Evolutionary conservation across 495 filamentous ascomycete species (phyloP), one percentile per base, ranked within the genome.

Genomic region (Tuber brumale): DNA sequence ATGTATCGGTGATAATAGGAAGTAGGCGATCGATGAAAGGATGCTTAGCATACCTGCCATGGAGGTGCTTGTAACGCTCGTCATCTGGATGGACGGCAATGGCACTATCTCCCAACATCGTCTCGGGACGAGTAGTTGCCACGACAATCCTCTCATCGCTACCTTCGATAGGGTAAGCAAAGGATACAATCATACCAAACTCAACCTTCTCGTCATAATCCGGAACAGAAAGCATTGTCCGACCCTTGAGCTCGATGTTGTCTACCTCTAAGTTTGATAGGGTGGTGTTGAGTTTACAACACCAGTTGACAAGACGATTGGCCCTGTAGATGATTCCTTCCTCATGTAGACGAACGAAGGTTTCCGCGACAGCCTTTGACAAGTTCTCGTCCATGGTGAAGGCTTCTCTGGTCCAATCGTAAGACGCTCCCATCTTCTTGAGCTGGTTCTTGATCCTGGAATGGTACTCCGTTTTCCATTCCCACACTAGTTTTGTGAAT

Each of bases 221-320:
- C 9, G 81, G 81, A 14, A 83, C 81, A 43, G 75, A 82, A 31
- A 82, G 74, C 19, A 82, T 51, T 12, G 81, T 82, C 8, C 80
- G 78, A 5, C 81, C 81, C 72, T 82, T 77, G 19, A 94, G 84
- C 74, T 93, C 92, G 83, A 91, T 90, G 82, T 90, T 91, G 41
- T 92, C 90, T 16, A 94, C 92, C 83, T 94, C 92, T 23, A 94
- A 86, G 83, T 91, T 92, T 70, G 90, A 92, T 37, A 94, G 84
- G 8, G 92, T 90, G n/a, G 92, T 94, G 80, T 90, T 91, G 72
- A 94, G 85, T 71, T 89, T 86, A 42, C 88, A 88, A 84, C 90
- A 93, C 92, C 92, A 94, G 84, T 93, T 93, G 74, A 94, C 92
- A 66, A 94, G 87, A 69, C 91, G 87, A 84, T 92, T 92, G 41